Evolutionary conservation across 352 stramenopile species (phyloP).

Genomic region (Globisporangium uncinulatum): DNA sequence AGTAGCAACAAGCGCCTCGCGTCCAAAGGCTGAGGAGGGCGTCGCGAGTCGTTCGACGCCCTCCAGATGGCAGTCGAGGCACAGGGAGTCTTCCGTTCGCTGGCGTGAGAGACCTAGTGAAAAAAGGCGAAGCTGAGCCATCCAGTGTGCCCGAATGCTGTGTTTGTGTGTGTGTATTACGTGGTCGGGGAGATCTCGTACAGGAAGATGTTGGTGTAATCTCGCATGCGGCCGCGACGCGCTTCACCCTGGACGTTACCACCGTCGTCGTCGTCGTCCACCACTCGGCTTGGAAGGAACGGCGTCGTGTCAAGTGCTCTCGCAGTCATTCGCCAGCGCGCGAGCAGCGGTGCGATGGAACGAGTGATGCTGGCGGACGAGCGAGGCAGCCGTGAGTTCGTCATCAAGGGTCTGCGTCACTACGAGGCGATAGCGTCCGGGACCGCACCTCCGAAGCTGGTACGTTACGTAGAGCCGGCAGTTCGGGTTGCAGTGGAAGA

Average conservation of each 20-base stretch:
- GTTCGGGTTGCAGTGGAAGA: constrained; percentile 41
- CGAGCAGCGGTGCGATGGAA: constrained; percentile 47
- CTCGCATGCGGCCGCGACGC: neutral
- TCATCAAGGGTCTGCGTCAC: too few relatives aligned
- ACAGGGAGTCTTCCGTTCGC: constrained; percentile 6
- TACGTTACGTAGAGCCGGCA: constrained; percentile 57
- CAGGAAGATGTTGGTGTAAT: constrained; percentile 48
- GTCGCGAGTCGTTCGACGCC: constrained; percentile 1
- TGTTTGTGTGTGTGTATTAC: neutral
- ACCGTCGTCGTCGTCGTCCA: neutral
- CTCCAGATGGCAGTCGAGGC: constrained; percentile 8
- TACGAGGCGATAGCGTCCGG: too few relatives aligned
- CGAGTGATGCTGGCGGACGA: constrained; percentile 34
- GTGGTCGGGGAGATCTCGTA: constrained; percentile 34
- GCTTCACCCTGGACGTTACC: constrained; percentile 8
- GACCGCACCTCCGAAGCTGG: constrained; percentile 45
- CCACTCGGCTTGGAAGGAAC: constrained; percentile 12
- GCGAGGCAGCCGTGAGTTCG: neutral
- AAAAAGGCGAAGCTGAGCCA: constrained; percentile 78
- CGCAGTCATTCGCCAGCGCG: constrained; percentile 40
- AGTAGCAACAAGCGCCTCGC: constrained; percentile 4
- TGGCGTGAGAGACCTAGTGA: constrained; percentile 27
- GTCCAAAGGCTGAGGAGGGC: constrained; percentile 10
- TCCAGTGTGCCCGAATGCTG: constrained; percentile 1
- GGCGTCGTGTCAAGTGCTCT: constrained; percentile 23